Conservation (phyloP, 1,139 yeast genomes). For the Spathaspora sp. region DNA sequence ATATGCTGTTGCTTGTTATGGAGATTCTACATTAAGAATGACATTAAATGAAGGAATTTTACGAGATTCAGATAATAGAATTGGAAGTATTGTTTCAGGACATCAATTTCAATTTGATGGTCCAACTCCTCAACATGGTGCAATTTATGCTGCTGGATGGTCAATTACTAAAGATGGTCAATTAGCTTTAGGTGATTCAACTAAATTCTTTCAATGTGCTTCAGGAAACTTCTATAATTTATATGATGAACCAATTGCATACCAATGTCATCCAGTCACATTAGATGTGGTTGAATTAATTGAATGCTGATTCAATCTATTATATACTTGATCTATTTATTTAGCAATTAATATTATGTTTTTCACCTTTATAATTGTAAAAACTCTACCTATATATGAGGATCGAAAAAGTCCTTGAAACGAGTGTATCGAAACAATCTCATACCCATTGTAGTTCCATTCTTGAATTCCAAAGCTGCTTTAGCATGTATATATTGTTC, state of each 20-base stretch:
- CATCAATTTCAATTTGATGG: conserved; percentile 49
- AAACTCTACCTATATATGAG: conserved; percentile 17
- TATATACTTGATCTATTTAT: conserved; percentile 2
- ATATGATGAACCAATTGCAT: conserved; percentile 32
- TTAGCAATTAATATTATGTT: too few species aligned
- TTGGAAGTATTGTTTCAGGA: conserved; percentile 44
- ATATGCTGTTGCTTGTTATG: conserved; percentile 34
- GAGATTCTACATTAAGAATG: conserved; percentile 32
- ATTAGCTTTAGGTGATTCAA: conserved; percentile 35
- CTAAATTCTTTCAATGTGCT: conserved; percentile 42
- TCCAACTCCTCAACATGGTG: conserved; percentile 43
- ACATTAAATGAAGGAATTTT: conserved; percentile 33
- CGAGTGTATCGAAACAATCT: conserved; percentile 49
- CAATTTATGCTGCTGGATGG: conserved; percentile 47
- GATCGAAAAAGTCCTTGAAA: conserved; percentile 52
- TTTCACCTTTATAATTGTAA: background rate
- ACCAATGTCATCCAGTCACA: conserved; percentile 36
- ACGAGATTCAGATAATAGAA: conserved; percentile 34
- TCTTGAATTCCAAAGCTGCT: conserved; percentile 6
- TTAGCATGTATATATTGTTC: conserved; percentile 27
- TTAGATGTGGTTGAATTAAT: conserved; percentile 38
- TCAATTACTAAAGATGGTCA: conserved; percentile 36
- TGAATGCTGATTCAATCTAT: conserved; percentile 20
- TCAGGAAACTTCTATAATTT: conserved; percentile 45
- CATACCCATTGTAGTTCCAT: conserved; percentile 54